Conservation (phyloP, 495 filamentous ascomycete genomes). For the Ramalina intermedia region DNA sequence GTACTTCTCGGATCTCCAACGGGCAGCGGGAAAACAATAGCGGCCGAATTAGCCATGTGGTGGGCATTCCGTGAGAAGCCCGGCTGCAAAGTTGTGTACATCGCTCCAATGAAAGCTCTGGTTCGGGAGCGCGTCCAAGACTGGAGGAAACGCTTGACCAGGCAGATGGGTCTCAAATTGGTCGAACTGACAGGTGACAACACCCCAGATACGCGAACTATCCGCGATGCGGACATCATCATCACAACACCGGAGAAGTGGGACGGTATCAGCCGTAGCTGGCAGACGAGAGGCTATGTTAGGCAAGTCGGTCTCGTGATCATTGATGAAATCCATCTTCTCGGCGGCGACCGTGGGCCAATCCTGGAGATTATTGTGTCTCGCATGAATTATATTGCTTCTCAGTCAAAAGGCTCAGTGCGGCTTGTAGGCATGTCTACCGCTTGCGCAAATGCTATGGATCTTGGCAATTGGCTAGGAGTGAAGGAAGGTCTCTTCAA, state of each 20-base stretch:
- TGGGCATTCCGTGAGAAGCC: slow-evolving; percentile 95
- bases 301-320: slow-evolving; percentile 91
- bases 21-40: slow-evolving; percentile 92
- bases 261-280: slow-evolving; percentile 97
- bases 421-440: slow-evolving; percentile 95
- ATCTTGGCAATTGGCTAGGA: slow-evolving; percentile 91
- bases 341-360: slow-evolving; percentile 88
- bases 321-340: slow-evolving; percentile 95
- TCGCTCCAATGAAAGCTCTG: slow-evolving; percentile 97
- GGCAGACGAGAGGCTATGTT: slow-evolving; percentile 94
- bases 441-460: slow-evolving; percentile 87
- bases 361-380: slow-evolving; percentile 99
- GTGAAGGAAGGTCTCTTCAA: slow-evolving; percentile 97
- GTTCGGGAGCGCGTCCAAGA: slow-evolving; percentile 94
- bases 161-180: slow-evolving; percentile 72
- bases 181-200: slow-evolving; percentile 98
- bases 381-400: slow-evolving; percentile 98
- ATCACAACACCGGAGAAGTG: slow-evolving; percentile 98
- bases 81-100: slow-evolving; percentile 96
- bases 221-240: slow-evolving; percentile 91
- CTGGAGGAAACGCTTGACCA: slow-evolving; percentile 75
- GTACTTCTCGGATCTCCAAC: slow-evolving; percentile 95
- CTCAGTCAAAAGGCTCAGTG: slow-evolving; percentile 72
- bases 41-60: slow-evolving; percentile 98
- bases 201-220: slow-evolving; percentile 89